phyloP scores from a whole-genome alignment of 805 yeast species.

The Tetrapisispora pingtungensis region DNA sequence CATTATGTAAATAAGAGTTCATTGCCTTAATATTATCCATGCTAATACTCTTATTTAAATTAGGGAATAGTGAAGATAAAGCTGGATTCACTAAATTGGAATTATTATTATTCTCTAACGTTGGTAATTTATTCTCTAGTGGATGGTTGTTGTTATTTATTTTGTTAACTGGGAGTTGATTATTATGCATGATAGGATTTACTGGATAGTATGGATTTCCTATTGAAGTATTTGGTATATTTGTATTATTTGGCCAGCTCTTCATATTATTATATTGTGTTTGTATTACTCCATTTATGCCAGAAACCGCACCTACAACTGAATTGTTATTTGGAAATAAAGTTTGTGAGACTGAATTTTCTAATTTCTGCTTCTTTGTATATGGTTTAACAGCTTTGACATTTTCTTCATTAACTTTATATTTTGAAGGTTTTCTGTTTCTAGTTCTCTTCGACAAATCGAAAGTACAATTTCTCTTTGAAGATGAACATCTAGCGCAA shows the following conservation, averaged over 20 bases:
- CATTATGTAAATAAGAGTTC: background rate
- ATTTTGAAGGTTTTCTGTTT: slow-evolving; percentile 22
- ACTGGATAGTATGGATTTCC: no score
- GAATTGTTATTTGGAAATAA: no score
- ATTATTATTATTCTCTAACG: background rate
- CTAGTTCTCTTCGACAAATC: slow-evolving; percentile 53
- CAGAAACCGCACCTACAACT: no score
- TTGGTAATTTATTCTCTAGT: background rate
- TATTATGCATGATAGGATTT: no score
- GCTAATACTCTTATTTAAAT: background rate
- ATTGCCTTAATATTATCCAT: background rate
- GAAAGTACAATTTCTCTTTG: slow-evolving; percentile 54
- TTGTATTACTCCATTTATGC: no score
- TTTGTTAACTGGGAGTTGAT: no score
- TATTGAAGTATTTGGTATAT: no score
- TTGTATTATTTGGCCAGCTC: no score
- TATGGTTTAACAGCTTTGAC: no score
- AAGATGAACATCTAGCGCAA: slow-evolving; percentile 64
- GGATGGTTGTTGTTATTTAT: background rate
- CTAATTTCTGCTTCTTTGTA: background rate
- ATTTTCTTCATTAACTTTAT: background rate
- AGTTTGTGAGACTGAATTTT: background rate
- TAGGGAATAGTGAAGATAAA: slow-evolving; percentile 3
- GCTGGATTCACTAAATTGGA: background rate
- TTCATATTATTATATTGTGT: no score